Conservation (phyloP, 2,329 filamentous ascomycete species). For the Aspergillus ibericus region DNA sequence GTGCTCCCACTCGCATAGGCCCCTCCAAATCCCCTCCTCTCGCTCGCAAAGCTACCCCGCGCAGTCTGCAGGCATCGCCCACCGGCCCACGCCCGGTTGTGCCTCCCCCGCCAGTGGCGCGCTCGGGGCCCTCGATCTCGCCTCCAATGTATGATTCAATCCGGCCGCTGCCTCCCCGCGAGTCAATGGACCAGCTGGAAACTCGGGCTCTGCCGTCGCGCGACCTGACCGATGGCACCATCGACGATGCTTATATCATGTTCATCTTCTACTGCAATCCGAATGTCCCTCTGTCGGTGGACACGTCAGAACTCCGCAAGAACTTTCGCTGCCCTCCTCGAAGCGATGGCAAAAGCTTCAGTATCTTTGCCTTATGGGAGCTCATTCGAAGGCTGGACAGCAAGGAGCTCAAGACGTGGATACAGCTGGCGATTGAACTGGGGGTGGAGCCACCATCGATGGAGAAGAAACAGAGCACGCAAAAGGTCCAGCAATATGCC, state of each 20-base stretch:
- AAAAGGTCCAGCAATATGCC: constrained; percentile 93
- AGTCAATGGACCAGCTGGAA: constrained; percentile 45
- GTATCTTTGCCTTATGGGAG: constrained; percentile 72
- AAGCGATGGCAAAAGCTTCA: constrained; percentile 84
- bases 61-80: constrained; percentile 42
- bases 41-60: constrained; percentile 39
- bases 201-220: constrained; percentile 62
- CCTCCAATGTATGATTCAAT: constrained; percentile 37
- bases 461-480: constrained; percentile 81
- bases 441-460: constrained; percentile 82
- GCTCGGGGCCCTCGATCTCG: constrained; percentile 42
- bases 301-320: constrained; percentile 70
- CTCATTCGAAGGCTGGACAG: constrained; percentile 75
- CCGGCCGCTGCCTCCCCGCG: constrained; percentile 30
- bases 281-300: constrained; percentile 66
- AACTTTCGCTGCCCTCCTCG: constrained; percentile 78
- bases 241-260: constrained; percentile 77
- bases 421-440: constrained; percentile 79
- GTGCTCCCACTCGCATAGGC: constrained; percentile 33
- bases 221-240: constrained; percentile 66
- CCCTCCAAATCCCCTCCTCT: constrained; percentile 38
- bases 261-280: constrained; percentile 95
- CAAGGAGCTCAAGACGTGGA: constrained; percentile 91
- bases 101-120: constrained; percentile 28
- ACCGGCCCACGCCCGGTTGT: constrained; percentile 31